Conservation (phyloP, 495 filamentous ascomycete species). For the Sphaerosporella brunnea region DNA sequence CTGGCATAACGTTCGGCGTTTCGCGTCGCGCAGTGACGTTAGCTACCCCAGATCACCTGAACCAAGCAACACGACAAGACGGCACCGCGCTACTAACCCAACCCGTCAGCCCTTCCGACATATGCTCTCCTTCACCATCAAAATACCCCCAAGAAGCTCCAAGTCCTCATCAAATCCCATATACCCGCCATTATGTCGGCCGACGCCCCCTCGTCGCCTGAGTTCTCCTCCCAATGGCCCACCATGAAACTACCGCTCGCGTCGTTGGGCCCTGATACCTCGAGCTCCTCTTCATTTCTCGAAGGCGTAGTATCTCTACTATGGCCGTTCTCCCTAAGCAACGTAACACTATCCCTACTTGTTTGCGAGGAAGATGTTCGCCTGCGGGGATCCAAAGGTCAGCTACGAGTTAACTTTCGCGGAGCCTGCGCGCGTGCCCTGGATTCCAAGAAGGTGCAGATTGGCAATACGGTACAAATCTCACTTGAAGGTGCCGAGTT, state of each 20-base stretch:
- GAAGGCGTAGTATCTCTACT: slow-evolving; percentile 60
- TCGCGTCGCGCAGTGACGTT: no score
- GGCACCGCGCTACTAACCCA: no score
- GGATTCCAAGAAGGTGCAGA: slow-evolving; percentile 45
- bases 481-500: slow-evolving; percentile 48
- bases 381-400: slow-evolving; percentile 57
- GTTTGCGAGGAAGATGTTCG: slow-evolving; percentile 77
- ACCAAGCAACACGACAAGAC: no score
- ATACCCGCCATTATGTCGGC: no score
- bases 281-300: slow-evolving; percentile 26
- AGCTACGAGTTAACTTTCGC: slow-evolving; percentile 66
- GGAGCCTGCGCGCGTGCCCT: slow-evolving; percentile 54
- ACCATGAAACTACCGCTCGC: slow-evolving; percentile 16
- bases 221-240: no score
- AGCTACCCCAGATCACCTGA: no score
- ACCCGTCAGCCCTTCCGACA: no score
- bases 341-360: slow-evolving; percentile 50
- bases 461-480: slow-evolving; percentile 56
- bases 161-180: no score
- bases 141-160: no score
- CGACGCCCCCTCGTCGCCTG: no score
- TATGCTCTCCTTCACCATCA: no score
- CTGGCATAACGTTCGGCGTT: no score
- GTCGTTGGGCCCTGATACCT: slow-evolving; percentile 6
- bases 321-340: slow-evolving; percentile 79